These are phyloP conservation scores for Aquilaria malaccensis DNA, from an alignment of 345 rosid genomes.

Conservation along the genomic window DNA sequence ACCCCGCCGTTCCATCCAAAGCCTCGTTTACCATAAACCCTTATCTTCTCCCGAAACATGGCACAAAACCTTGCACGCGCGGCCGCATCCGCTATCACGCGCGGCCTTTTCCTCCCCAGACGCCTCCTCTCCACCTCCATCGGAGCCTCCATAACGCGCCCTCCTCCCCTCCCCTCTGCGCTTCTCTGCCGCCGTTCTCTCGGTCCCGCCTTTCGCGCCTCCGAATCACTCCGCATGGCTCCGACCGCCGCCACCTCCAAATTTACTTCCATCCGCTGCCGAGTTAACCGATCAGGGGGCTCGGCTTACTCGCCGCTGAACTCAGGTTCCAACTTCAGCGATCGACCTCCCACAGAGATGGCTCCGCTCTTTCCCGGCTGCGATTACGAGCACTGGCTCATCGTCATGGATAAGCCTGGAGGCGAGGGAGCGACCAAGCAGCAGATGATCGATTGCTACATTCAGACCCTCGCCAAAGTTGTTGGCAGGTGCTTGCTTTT, in stretches of 20 bases:
- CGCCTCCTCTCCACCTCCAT: conserved; percentile 33
- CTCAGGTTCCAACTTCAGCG: conserved; percentile 83
- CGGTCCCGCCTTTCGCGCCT: conserved; percentile 23
- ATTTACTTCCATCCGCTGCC: conserved; percentile 55
- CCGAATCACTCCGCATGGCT: conserved; percentile 15
- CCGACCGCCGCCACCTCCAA: conserved; percentile 20
- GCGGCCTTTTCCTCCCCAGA: conserved; percentile 39
- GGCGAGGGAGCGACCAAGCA: conserved; percentile 84
- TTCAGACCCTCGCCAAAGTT: conserved; percentile 75
- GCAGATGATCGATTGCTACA: conserved; percentile 89
- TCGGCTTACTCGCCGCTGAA: conserved; percentile 82
- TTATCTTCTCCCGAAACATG: conserved; percentile 25
- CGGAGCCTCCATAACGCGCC: conserved; percentile 14
- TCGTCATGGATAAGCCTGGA: conserved; percentile 92
- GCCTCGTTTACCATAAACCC: conserved; percentile 4
- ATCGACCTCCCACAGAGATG: conserved; percentile 95
- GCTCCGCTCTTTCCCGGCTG: conserved; percentile 92
- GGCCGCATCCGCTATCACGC: conserved; percentile 23
- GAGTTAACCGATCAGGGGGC: conserved; percentile 65
- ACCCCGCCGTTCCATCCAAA: neutral
- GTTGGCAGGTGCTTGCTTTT: conserved; percentile 50
- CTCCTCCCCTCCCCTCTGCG: conserved; percentile 35
- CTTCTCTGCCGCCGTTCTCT: conserved; percentile 35
- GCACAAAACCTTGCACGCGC: conserved; percentile 53
- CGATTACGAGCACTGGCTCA: conserved; percentile 96